Evolutionary conservation across 2,329 filamentous ascomycete genomes (phyloP).

Genomic region (Fusarium concolor): DNA sequence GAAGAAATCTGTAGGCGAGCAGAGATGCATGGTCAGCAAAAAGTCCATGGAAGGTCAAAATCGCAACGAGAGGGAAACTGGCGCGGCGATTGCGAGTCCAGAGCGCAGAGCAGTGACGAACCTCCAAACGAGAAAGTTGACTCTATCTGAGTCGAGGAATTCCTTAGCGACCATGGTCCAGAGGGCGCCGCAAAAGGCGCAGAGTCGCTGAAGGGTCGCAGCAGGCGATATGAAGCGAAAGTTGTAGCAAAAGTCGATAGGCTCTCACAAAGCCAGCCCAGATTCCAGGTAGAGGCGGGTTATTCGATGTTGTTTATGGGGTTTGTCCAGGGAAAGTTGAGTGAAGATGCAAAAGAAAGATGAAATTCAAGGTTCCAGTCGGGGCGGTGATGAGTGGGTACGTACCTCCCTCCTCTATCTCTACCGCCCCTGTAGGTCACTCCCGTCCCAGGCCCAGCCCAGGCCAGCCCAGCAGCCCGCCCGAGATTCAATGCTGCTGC

Average conservation of each 20-base stretch:
- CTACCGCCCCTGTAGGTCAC: slow-evolving; percentile 31
- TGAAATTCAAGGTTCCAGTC: slow-evolving; percentile 50
- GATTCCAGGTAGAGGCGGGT: slow-evolving; percentile 28
- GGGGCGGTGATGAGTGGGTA: slow-evolving; percentile 47
- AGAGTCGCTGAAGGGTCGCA: slow-evolving; percentile 44
- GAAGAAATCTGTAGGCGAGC: slow-evolving; percentile 62
- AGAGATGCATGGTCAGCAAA: slow-evolving; percentile 39
- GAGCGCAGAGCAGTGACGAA: slow-evolving; percentile 58
- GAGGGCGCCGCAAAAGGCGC: slow-evolving; percentile 51
- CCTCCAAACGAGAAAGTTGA: slow-evolving; percentile 80
- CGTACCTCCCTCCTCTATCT: slow-evolving; percentile 42
- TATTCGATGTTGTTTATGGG: slow-evolving; percentile 30
- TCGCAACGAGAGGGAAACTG: slow-evolving; percentile 20
- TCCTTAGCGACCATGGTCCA: slow-evolving; percentile 66
- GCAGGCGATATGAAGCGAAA: slow-evolving; percentile 20
- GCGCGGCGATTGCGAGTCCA: slow-evolving; percentile 33
- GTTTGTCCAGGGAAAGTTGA: slow-evolving; percentile 45
- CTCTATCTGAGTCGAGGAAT: slow-evolving; percentile 72
- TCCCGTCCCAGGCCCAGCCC: slow-evolving; percentile 31
- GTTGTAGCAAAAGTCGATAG: slow-evolving; percentile 22
- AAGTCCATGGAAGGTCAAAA: slow-evolving; percentile 16
- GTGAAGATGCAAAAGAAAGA: slow-evolving; percentile 52
- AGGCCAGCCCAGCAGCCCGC: slow-evolving; percentile 15
- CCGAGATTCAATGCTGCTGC: slow-evolving; percentile 27
- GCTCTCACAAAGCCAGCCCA: slow-evolving; percentile 35